A percentile compares a stretch with the other conserved stretches of the same genome.
These are phyloP conservation scores for Cornus suecica DNA, from an alignment of 148 eudicot species.

Conservation along the genomic window DNA sequence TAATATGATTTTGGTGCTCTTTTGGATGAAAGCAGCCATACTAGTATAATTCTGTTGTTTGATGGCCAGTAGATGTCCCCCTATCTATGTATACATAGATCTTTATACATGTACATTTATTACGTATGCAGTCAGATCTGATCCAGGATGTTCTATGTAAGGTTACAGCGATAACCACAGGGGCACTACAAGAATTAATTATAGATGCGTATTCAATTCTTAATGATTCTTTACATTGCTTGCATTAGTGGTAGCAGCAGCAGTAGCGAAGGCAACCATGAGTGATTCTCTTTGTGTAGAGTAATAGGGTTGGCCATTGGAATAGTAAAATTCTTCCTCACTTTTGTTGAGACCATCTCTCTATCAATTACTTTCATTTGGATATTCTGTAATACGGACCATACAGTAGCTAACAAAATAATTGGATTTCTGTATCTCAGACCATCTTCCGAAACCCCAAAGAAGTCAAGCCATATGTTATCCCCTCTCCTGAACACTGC, in stretches of 20 bases:
- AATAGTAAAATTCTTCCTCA: neutral
- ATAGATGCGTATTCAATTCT: too few species aligned
- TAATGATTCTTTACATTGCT: too few species aligned
- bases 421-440: slow-evolving; percentile 36
- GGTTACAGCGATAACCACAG: too few species aligned
- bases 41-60: too few species aligned
- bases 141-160: too few species aligned
- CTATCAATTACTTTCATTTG: neutral
- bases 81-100: too few species aligned
- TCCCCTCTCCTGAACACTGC: slow-evolving; percentile 89
- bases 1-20: too few species aligned
- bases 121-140: too few species aligned
- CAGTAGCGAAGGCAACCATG: neutral
- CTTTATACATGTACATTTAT: too few species aligned
- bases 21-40: too few species aligned
- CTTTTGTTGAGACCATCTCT: neutral
- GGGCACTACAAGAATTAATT: too few species aligned
- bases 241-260: neutral
- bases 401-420: neutral
- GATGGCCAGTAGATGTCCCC: too few species aligned
- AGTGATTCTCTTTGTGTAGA: neutral
- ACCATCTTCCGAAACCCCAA: slow-evolving; percentile 92
- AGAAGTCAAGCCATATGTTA: slow-evolving; percentile 67
- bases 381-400: neutral
- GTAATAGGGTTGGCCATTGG: neutral